Base-by-base conservation (phyloP, 805 yeast genomes). In the Hanseniaspora lindneri region DNA sequence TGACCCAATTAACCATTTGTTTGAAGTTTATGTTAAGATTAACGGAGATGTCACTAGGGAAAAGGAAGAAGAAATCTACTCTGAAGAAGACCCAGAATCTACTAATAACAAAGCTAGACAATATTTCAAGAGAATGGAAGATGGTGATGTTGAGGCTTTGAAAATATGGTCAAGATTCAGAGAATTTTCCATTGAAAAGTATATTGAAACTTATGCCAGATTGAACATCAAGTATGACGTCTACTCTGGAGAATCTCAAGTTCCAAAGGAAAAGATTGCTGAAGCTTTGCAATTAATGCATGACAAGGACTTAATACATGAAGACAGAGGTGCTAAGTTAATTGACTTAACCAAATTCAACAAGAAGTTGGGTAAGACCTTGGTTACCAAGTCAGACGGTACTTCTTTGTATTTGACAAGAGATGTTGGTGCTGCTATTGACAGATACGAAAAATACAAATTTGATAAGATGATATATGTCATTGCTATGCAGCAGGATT, bases 381-480 rank as follows among this genome's bases (percentile, higher is more conserved):
- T 92, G 54, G 89, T 92, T 43, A 86, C 86, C 64, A 94, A 92
- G 68, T 79, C 86, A 21, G 98, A 92, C 63, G 97, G 97, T 63
- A 84, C 99, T 21, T 83, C 95, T 16, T 70, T 92, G 53, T 92
- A 92, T 65, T 66, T 92, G 60, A 88, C 97, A 54, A 80, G 99
- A 71, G 99, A 92, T 66, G 82, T 92, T 51, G 96, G 96, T 58
- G 96, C 88, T 59, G 97, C 97, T 49, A 79, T 81, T 61, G 85
- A 83, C 61, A 89, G 99, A 72, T 74, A 85, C 63, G 78, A 83
- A 49, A 75, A 72, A 57, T 83, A 79, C 69, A 70, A 86, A 50
- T 92, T 92, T 62, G 97, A 89, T 69, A 87, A 88, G 72, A 83
- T 86, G 95, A 77, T 92, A 54, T 92, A 92, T 62, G 97, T 89